Percentiles rank a stretch among this genome's conserved stretches.
Conservation (phyloP, 345 rosid genomes). For the Gossypium arboreum region DNA sequence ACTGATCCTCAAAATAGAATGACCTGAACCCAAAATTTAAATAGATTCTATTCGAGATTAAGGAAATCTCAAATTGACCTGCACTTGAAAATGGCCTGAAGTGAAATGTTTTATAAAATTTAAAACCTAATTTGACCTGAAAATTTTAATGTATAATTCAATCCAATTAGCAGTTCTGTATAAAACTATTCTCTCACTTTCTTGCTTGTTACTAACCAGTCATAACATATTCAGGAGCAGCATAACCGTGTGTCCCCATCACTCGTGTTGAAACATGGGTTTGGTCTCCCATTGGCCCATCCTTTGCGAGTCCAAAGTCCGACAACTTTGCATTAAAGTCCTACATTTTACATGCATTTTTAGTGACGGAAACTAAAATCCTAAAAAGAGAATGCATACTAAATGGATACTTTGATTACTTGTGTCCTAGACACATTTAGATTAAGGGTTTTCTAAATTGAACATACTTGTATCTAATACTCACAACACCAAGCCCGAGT, state of each 20-base stretch:
- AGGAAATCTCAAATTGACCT: too few species aligned
- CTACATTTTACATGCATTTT: slow-evolving; percentile 44
- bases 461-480: not conserved
- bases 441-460: not conserved
- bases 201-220: slow-evolving; percentile 55
- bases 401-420: not conserved
- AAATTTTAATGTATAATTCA: too few species aligned
- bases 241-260: slow-evolving; percentile 98
- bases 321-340: slow-evolving; percentile 86
- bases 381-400: not conserved
- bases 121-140: too few species aligned
- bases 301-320: slow-evolving; percentile 96
- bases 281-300: slow-evolving; percentile 98
- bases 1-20: too few species aligned
- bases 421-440: not conserved
- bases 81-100: too few species aligned
- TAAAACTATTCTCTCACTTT: too few species aligned
- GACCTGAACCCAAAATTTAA: too few species aligned
- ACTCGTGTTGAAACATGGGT: slow-evolving; percentile 98
- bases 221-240: slow-evolving; percentile 97
- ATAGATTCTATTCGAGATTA: too few species aligned
- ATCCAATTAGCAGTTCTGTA: too few species aligned
- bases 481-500: not conserved
- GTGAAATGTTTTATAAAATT: too few species aligned
- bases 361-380: slow-evolving; percentile 22